Conservation (phyloP, 73 alveolate genomes). For the Symbiodinium pilosum region DNA sequence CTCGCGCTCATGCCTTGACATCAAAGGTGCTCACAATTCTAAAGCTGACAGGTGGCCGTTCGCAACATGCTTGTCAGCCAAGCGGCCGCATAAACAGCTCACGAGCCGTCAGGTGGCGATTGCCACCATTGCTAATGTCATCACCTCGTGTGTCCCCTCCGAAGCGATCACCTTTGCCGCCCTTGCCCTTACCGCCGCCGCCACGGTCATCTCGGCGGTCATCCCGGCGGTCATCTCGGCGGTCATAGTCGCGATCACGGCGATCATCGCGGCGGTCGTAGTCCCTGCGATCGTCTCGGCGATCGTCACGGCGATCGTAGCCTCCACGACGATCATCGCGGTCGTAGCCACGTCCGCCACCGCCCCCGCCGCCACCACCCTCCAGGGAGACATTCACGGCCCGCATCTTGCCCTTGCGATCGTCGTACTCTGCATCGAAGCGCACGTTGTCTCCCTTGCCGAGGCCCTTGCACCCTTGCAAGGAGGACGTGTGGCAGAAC, state of each 20-base stretch:
- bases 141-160: conserved; percentile 84
- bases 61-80: conserved; percentile 20
- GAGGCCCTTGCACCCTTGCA: conserved; percentile 60
- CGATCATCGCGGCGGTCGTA: neutral
- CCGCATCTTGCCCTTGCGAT: conserved; percentile 92
- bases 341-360: conserved; percentile 61
- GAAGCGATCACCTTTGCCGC: conserved; percentile 91
- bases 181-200: conserved; percentile 56
- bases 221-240: conserved; percentile 34
- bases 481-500: conserved; percentile 66
- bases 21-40: too few relatives aligned
- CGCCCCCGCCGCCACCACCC: conserved; percentile 83
- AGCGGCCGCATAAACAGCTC: conserved; percentile 64
- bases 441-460: conserved; percentile 90
- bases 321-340: conserved; percentile 84
- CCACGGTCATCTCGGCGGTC: conserved; percentile 51
- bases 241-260: conserved; percentile 23
- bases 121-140: conserved; percentile 92
- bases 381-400: conserved; percentile 47
- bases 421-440: conserved; percentile 68
- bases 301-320: neutral
- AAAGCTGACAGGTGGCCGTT: neutral
- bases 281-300: conserved; percentile 68
- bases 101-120: conserved; percentile 87
- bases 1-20: conserved; percentile 69